Evolutionary conservation across 176 grass and related monocot genomes (phyloP), one percentile per base, ranked within the genome.

Genomic region (Oryza glumipatula): DNA sequence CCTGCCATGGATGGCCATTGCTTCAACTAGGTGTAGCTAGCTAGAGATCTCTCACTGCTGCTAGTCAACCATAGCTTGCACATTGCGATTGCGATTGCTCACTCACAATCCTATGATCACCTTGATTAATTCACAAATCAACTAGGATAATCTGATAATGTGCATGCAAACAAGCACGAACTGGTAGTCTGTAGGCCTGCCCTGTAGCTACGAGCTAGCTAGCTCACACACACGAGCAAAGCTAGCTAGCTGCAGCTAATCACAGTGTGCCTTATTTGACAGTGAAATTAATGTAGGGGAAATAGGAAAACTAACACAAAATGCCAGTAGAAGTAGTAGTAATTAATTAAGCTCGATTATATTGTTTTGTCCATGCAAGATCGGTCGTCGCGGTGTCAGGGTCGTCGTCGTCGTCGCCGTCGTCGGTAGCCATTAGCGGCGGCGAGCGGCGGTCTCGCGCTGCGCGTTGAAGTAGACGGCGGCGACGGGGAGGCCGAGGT

Each of bases 401-500:
- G 44, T 49, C 67, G 17, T 78, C 35, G 77, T n/a, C 26, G 68
- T 60, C 16, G 44, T 49, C 67, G 17, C 71, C 35, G 77, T n/a
- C 26, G 68, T 60, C 16, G 44, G 7, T 32, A 19, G 58, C 38
- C 14, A 47, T 41, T 88, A 95, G 83, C 93, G 93, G 76, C 93
- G 86, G 44, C 93, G 93, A 33, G 93, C 90, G 71, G 93, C 93
- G 33, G 93, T 95, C 90, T 95, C 93, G 26, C 93, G 86, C 78
- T 95, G 93, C 35, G 93, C 88, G 44, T 95, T 92, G 90, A 95
- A 95, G 52, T 95, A 95, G 82, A 95, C 90, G 48, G 93, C 93
- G 3, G 93, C 90, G 5, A 95, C 93, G 2, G 93, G 90, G 66
- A 92, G 88, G 17, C 85, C 88, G 67, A 95, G 93, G 75, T 88